Base-by-base conservation (phyloP, 495 filamentous ascomycete genomes). In the Penicillium tannophilum region DNA sequence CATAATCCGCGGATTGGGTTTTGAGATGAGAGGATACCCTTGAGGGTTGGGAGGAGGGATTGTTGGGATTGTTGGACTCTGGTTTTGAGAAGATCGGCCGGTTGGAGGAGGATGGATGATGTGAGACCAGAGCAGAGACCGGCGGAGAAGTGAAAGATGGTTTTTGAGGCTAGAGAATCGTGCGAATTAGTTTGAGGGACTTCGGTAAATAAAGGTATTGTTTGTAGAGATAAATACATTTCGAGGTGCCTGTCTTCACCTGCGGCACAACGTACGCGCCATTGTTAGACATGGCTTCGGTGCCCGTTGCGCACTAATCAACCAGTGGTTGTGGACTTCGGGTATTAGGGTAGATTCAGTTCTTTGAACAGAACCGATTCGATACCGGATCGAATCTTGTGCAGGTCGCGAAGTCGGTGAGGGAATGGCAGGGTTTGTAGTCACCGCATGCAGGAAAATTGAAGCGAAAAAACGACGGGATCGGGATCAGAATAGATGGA, bases 21-120 rank as follows among this genome's bases (percentile, higher is more conserved):
- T 4, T 82, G 84, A 42, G 79, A 83, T 61, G 70, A 72, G 64
- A 83, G 71, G 65, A 97, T 90, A 20, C 85, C 76, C 68, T 86
- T 86, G 66, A 97, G 69, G 12, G 90, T 89, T 30, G 79, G 75
- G 64, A 86, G 72, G 54, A 97, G 84, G 14, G 91, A 86, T 56
- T 78, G 72, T 4, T 83, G 82, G 49, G 82, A 82, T 59, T 77
- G 72, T 67, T 99, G 94, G 55, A 98, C 85, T 46, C 95, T 91
- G 59, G 81, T 98, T 78, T 98, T 98, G 73, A 98, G 87, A 20
- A 98, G 89, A 73, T 98, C 94, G 69, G 93, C 91, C 28, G 94
- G 94, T 76, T 98, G 94, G 52, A 98, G 87, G 63, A 97, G 86
- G 57, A 92, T 85, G 57, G 94, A 91, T 43, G 92, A 91, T 60